A percentile compares a stretch with the other conserved stretches of the same genome.
These are phyloP conservation scores for Apiospora kogelbergensis DNA, from an alignment of 2,329 filamentous ascomycete genomes.

Conservation along the genomic window DNA sequence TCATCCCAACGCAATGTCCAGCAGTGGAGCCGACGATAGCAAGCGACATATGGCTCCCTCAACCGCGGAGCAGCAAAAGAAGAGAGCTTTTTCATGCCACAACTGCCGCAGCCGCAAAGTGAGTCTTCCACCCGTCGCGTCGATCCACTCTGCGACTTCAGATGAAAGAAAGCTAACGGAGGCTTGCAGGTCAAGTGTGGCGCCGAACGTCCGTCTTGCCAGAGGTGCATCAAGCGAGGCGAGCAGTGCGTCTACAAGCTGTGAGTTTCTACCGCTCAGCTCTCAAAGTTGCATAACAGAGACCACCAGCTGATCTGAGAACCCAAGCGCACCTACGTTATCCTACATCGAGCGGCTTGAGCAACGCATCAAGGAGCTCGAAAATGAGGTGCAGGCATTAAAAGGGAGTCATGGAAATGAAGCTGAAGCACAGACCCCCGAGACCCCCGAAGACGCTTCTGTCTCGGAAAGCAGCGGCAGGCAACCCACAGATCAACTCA, in stretches of 20 bases:
- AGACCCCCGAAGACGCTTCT: conserved; percentile 33
- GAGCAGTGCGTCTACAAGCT: conserved; percentile 62
- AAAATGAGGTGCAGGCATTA: conserved; percentile 42
- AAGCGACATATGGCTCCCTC: background rate
- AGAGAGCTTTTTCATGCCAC: conserved; percentile 62
- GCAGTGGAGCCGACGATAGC: conserved; percentile 1
- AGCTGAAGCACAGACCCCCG: conserved; percentile 36
- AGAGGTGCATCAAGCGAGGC: conserved; percentile 54
- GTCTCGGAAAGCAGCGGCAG: conserved; percentile 21
- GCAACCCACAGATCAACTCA: conserved; percentile 11
- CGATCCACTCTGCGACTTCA: background rate
- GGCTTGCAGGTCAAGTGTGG: conserved; percentile 57
- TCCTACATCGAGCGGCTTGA: conserved; percentile 62
- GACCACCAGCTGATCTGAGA: background rate
- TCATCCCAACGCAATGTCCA: conserved; percentile 4
- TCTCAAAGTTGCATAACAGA: conserved; percentile 9
- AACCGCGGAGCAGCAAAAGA: conserved; percentile 32
- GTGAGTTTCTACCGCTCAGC: conserved; percentile 36
- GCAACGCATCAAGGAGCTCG: conserved; percentile 55
- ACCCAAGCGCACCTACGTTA: conserved; percentile 53
- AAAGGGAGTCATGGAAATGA: background rate
- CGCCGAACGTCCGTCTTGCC: conserved; percentile 59
- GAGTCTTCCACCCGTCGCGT: conserved; percentile 16
- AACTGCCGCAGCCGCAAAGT: conserved; percentile 60
- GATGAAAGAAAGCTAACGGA: too few relatives aligned